These are phyloP conservation scores for Albugo candida DNA, from an alignment of 352 stramenopile species.

Conservation along the genomic window DNA sequence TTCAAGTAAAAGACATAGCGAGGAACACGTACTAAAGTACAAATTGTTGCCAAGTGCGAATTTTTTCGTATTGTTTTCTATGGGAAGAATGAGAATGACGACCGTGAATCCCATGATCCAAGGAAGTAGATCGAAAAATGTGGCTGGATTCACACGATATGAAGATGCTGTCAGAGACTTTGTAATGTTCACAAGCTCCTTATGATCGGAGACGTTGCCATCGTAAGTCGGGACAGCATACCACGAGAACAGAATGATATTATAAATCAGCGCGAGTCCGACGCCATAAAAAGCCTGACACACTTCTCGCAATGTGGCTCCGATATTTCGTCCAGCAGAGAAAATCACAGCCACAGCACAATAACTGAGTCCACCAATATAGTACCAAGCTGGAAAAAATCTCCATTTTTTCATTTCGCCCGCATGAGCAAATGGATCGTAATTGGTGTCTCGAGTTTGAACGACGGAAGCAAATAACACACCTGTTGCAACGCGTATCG, in stretches of 20 bases:
- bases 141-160: conserved; percentile 56
- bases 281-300: conserved; percentile 60
- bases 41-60: conserved; percentile 68
- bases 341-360: conserved; percentile 59
- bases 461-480: conserved; percentile 52
- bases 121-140: conserved; percentile 49
- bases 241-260: conserved; percentile 39
- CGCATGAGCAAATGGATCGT: conserved; percentile 15
- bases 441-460: conserved; percentile 29
- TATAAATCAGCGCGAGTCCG: conserved; percentile 63
- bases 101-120: conserved; percentile 65
- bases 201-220: conserved; percentile 4
- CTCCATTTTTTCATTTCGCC: conserved; percentile 31
- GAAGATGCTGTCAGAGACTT: conserved; percentile 33
- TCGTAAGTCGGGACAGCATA: conserved; percentile 24
- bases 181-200: conserved; percentile 3
- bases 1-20: background rate
- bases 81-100: conserved; percentile 28
- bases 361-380: conserved; percentile 53
- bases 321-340: conserved; percentile 48
- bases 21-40: conserved; percentile 36
- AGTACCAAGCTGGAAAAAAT: conserved; percentile 51
- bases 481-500: conserved; percentile 27
- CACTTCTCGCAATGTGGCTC: conserved; percentile 38
- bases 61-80: conserved; percentile 76